A percentile compares a stretch with the other conserved stretches of the same genome.
These are phyloP conservation scores for Yueomyces sp. DNA, from an alignment of 1,139 yeast species.

Conservation along the genomic window DNA sequence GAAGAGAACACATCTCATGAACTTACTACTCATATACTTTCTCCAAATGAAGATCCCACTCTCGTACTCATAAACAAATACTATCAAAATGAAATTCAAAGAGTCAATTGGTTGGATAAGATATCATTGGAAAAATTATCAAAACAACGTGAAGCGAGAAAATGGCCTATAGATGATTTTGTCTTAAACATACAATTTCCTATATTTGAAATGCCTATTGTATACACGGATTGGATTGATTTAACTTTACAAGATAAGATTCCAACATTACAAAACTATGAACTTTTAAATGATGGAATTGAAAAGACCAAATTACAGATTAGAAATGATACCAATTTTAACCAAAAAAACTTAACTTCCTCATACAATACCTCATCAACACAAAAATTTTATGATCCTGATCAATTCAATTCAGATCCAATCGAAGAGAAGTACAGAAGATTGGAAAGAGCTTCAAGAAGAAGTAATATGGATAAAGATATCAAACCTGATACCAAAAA, in stretches of 20 bases:
- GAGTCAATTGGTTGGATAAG: constrained; percentile 67
- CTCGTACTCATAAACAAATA: constrained; percentile 49
- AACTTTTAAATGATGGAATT: constrained; percentile 3
- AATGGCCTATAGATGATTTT: constrained; percentile 24
- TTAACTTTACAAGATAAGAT: constrained; percentile 25
- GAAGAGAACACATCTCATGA: neutral
- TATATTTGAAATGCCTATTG: constrained; percentile 69
- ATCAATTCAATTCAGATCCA: constrained; percentile 57
- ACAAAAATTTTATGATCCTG: constrained; percentile 50
- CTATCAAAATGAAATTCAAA: constrained; percentile 53
- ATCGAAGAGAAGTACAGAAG: constrained; percentile 79
- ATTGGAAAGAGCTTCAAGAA: constrained; percentile 62
- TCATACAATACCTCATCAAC: constrained; percentile 20
- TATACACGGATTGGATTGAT: constrained; percentile 45
- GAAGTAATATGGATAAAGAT: constrained; percentile 68
- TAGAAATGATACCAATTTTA: neutral
- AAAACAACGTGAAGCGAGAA: constrained; percentile 10
- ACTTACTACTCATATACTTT: constrained; percentile 12
- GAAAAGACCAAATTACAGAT: neutral
- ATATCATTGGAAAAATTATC: constrained; percentile 41
- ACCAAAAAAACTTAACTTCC: neutral
- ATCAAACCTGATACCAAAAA: constrained; percentile 79
- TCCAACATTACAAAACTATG: constrained; percentile 23
- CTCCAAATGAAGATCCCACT: constrained; percentile 27
- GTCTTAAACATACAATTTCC: constrained; percentile 57